Conservation (phyloP, 2,329 filamentous ascomycete genomes). For the Talaromyces piceae region DNA sequence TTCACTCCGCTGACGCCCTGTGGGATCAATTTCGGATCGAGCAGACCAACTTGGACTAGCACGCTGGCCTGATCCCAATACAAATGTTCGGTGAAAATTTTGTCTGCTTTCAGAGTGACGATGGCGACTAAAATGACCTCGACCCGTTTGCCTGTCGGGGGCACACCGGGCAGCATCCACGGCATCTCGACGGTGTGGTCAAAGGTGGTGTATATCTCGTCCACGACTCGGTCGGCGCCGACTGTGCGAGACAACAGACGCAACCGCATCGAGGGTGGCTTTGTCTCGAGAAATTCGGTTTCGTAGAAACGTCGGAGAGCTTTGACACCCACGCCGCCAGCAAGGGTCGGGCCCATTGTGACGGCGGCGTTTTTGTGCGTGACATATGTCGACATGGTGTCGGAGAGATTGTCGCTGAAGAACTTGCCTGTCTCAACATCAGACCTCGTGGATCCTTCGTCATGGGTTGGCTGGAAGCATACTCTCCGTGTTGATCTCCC, state of each 20-base stretch:
- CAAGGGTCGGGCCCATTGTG: slow-evolving; percentile 30
- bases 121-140: slow-evolving; percentile 52
- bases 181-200: slow-evolving; percentile 49
- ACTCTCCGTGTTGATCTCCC: slow-evolving; percentile 32
- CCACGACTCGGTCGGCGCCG: slow-evolving; percentile 52
- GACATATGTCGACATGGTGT: slow-evolving; percentile 25
- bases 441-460: background rate
- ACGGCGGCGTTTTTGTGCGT: slow-evolving; percentile 22
- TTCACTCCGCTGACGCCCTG: slow-evolving; percentile 35
- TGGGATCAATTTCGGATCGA: slow-evolving; percentile 51
- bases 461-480: background rate
- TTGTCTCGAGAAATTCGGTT: slow-evolving; percentile 48
- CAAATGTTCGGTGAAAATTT: slow-evolving; percentile 50
- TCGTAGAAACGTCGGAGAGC: slow-evolving; percentile 47
- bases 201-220: slow-evolving; percentile 52
- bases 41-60: slow-evolving; percentile 50
- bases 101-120: slow-evolving; percentile 47
- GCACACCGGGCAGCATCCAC: slow-evolving; percentile 54
- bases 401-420: slow-evolving; percentile 23
- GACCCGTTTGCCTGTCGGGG: slow-evolving; percentile 49
- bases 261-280: slow-evolving; percentile 45
- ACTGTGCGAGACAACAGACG: slow-evolving; percentile 52
- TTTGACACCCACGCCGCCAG: slow-evolving; percentile 35
- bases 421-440: slow-evolving; percentile 25
- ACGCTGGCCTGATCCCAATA: slow-evolving; percentile 59